Percentiles rank a stretch among this genome's conserved stretches.
Conservation (phyloP, 2,329 filamentous ascomycete species). For the Aspergillus pseudotamarii region DNA sequence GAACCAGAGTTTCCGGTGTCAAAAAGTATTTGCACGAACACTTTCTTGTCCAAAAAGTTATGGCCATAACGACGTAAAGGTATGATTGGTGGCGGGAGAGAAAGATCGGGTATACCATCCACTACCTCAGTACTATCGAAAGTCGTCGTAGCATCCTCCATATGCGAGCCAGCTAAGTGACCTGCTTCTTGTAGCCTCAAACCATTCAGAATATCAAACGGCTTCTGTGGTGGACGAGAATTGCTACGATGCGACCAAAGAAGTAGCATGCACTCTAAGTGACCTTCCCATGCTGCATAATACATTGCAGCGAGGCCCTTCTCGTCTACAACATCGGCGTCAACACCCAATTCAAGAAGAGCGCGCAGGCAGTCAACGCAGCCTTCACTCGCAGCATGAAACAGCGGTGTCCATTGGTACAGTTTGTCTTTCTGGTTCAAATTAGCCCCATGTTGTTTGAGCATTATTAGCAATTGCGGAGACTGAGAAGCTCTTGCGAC, state of each 20-base stretch:
- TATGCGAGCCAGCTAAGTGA: slow-evolving; percentile 29
- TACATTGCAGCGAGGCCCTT: slow-evolving; percentile 95
- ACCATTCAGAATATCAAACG: slow-evolving; percentile 40
- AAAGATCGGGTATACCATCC: slow-evolving; percentile 88
- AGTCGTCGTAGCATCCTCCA: slow-evolving; percentile 41
- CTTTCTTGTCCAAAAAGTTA: slow-evolving; percentile 98
- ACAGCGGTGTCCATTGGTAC: slow-evolving; percentile 95
- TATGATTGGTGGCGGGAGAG: slow-evolving; percentile 93
- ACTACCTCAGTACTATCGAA: slow-evolving; percentile 68
- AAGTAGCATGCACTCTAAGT: slow-evolving; percentile 90
- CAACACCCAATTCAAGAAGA: slow-evolving; percentile 75
- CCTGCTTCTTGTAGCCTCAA: slow-evolving; percentile 31
- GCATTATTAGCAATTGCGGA: slow-evolving; percentile 74
- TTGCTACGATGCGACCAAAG: slow-evolving; percentile 54
- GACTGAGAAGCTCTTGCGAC: slow-evolving; percentile 87
- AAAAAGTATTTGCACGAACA: slow-evolving; percentile 90
- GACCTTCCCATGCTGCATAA: slow-evolving; percentile 97
- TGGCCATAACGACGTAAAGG: slow-evolving; percentile 92
- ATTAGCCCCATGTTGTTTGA: slow-evolving; percentile 85
- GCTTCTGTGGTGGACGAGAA: slow-evolving; percentile 27
- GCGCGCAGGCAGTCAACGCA: slow-evolving; percentile 85
- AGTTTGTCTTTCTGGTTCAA: slow-evolving; percentile 92
- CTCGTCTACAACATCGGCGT: slow-evolving; percentile 82
- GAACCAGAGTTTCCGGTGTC: slow-evolving; percentile 69
- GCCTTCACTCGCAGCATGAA: slow-evolving; percentile 94